Percentiles rank a stretch among this genome's conserved stretches.
Conservation (phyloP, 805 yeast species). For the Yarrowia deformans region DNA sequence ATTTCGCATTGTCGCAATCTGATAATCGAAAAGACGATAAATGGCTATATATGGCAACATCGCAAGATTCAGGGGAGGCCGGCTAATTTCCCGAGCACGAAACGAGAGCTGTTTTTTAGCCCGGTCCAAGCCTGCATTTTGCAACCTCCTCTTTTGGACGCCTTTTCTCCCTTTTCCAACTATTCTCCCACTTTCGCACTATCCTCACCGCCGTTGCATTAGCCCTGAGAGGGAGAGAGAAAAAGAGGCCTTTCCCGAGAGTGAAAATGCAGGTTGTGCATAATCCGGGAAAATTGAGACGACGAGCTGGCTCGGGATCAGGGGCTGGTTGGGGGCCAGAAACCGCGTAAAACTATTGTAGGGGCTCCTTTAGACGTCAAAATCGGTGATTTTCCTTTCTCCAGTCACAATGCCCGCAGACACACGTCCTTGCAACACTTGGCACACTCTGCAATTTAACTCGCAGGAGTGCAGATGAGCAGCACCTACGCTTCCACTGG, state of each 20-base stretch:
- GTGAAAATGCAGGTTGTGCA: slow-evolving; percentile 16
- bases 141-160: not conserved
- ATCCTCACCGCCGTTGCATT: not conserved
- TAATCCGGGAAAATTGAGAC: slow-evolving; percentile 3
- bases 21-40: not conserved
- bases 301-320: not conserved
- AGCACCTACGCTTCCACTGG: not conserved
- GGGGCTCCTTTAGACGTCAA: not conserved
- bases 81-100: not conserved
- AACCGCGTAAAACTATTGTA: too few relatives aligned
- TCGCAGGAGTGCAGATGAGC: not conserved
- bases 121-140: not conserved
- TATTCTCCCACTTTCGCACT: too few relatives aligned
- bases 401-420: not conserved
- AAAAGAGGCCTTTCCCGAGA: slow-evolving; percentile 12
- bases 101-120: not conserved
- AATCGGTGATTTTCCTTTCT: not conserved
- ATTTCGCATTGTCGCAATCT: not conserved
- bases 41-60: not conserved
- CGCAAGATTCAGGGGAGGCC: not conserved
- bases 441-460: not conserved
- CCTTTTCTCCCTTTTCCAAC: not conserved
- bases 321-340: not conserved
- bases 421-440: not conserved
- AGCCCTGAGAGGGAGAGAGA: too few relatives aligned